These are phyloP conservation scores for Byssoonygena ceratinophila DNA, from an alignment of 2,329 filamentous ascomycete species.

Conservation along the genomic window DNA sequence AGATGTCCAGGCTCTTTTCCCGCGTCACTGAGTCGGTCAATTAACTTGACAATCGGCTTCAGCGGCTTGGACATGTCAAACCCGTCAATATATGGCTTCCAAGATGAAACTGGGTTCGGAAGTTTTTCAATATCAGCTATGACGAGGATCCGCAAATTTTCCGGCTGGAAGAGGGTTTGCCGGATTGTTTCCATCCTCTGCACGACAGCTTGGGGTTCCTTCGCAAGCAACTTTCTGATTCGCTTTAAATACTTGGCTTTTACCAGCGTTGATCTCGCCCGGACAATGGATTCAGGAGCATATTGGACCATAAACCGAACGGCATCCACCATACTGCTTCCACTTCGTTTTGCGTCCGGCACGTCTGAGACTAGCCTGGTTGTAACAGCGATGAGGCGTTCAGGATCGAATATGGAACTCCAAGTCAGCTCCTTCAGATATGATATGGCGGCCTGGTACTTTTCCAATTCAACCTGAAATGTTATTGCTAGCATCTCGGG, in stretches of 20 bases:
- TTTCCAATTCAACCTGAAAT: constrained; percentile 78
- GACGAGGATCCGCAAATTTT: constrained; percentile 77
- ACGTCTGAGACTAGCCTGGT: constrained; percentile 83
- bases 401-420: constrained; percentile 76
- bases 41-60: constrained; percentile 58
- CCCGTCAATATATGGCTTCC: constrained; percentile 53
- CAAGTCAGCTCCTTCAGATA: constrained; percentile 84
- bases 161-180: constrained; percentile 63
- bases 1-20: constrained; percentile 65
- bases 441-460: constrained; percentile 68
- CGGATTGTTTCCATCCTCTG: constrained; percentile 67
- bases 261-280: constrained; percentile 71
- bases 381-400: constrained; percentile 50
- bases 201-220: constrained; percentile 65
- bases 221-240: constrained; percentile 67
- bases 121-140: constrained; percentile 71
- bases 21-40: constrained; percentile 61
- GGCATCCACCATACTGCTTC: constrained; percentile 50
- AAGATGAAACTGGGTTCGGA: constrained; percentile 62
- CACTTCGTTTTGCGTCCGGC: constrained; percentile 81
- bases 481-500: constrained; percentile 70
- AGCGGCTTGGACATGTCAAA: constrained; percentile 48
- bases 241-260: constrained; percentile 80
- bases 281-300: constrained; percentile 61
- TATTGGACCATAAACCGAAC: constrained; percentile 70